Conservation (phyloP, 129 eudicot genomes). For the Artemisia argyi region DNA sequence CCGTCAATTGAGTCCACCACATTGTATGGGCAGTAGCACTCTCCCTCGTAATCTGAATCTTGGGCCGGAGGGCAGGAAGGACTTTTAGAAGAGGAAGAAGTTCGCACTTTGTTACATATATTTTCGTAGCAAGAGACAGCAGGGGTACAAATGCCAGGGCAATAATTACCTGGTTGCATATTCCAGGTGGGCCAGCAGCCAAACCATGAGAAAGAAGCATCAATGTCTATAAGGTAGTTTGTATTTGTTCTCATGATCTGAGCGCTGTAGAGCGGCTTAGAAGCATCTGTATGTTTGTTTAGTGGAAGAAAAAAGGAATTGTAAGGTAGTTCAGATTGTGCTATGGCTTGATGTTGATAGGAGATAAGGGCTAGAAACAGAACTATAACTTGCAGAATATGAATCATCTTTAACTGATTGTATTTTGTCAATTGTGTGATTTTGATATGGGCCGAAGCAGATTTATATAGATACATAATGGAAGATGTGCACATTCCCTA, state of each 20-base stretch:
- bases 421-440: background rate
- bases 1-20: constrained; percentile 37
- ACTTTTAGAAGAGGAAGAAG: constrained; percentile 11
- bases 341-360: constrained; percentile 8
- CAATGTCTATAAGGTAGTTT: constrained; percentile 42
- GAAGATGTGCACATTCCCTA: background rate
- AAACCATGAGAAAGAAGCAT: constrained; percentile 40
- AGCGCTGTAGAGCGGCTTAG: constrained; percentile 28
- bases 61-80: constrained; percentile 23
- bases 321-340: constrained; percentile 10
- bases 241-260: background rate
- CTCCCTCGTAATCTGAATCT: constrained; percentile 10
- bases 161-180: constrained; percentile 6
- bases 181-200: constrained; percentile 26
- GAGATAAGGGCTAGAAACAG: constrained; percentile 8
- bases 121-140: constrained; percentile 31
- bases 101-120: constrained; percentile 30
- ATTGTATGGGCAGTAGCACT: constrained; percentile 22
- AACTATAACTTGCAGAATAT: background rate
- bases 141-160: constrained; percentile 15
- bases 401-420: background rate
- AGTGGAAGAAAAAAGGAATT: constrained; percentile 38
- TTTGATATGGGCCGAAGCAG: background rate
- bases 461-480: background rate
- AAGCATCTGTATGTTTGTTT: constrained; percentile 25